These are phyloP conservation scores for Geotrichum australiense DNA, from an alignment of 1,139 yeast species.

Conservation along the genomic window DNA sequence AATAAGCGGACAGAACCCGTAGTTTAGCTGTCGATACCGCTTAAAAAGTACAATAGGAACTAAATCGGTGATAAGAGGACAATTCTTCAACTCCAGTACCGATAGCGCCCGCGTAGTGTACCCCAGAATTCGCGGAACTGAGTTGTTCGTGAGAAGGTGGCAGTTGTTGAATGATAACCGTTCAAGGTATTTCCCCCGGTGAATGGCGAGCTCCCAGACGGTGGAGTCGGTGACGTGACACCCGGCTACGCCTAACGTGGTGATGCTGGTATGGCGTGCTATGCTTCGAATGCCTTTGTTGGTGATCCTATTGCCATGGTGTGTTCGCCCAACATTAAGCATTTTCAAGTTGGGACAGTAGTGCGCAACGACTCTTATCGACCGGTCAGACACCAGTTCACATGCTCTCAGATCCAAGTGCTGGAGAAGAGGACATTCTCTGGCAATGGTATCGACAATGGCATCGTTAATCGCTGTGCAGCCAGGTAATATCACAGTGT, in stretches of 20 bases:
- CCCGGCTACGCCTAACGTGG: conserved; percentile 85
- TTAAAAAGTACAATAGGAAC: conserved; percentile 62
- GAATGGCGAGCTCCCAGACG: conserved; percentile 70
- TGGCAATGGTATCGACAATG: conserved; percentile 46
- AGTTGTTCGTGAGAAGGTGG: conserved; percentile 52
- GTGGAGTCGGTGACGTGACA: conserved; percentile 70
- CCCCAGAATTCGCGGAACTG: conserved; percentile 57
- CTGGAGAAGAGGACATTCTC: conserved; percentile 52
- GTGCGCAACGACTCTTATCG: conserved; percentile 58
- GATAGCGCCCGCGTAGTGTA: conserved; percentile 50
- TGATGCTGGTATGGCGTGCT: conserved; percentile 47
- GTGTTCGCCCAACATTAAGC: conserved; percentile 76
- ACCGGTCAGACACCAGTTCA: conserved; percentile 67
- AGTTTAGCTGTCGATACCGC: conserved; percentile 46
- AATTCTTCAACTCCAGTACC: conserved; percentile 71
- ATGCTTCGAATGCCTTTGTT: conserved; percentile 59
- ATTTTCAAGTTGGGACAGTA: conserved; percentile 49
- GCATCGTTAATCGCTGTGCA: conserved; percentile 54
- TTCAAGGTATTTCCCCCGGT: conserved; percentile 49
- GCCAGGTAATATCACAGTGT: conserved; percentile 68
- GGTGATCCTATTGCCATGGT: conserved; percentile 60
- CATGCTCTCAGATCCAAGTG: conserved; percentile 79
- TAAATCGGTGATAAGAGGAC: conserved; percentile 51
- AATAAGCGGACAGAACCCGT: conserved; percentile 49
- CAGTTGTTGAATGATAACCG: conserved; percentile 79